These are phyloP conservation scores for Neckera pumila DNA, from an alignment of 225 moss, liverwort and hornwort genomes.

Conservation along the genomic window DNA sequence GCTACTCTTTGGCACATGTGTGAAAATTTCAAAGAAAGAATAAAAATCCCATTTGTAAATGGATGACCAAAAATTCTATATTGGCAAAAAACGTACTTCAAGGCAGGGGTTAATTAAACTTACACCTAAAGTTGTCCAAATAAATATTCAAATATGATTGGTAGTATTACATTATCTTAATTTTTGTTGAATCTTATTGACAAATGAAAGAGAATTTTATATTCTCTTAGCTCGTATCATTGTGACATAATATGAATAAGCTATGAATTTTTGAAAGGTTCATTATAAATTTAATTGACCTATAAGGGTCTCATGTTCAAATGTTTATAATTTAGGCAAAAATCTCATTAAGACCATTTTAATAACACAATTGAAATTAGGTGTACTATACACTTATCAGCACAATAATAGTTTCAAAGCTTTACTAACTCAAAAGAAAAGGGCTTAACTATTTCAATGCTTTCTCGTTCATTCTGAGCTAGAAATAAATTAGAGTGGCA, in stretches of 20 bases:
- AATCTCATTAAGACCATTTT: not conserved
- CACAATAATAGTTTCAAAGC: not conserved
- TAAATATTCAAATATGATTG: not conserved
- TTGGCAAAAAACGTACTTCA: too few relatives aligned
- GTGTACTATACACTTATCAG: not conserved
- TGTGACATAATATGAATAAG: not conserved
- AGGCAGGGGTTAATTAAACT: too few relatives aligned
- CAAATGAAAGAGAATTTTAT: not conserved
- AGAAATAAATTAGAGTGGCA: too few relatives aligned
- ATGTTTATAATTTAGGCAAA: not conserved
- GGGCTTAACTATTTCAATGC: not conserved
- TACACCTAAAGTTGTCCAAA: too few relatives aligned
- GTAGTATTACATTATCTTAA: not conserved
- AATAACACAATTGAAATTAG: not conserved
- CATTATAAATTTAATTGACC: not conserved
- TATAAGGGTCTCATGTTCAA: not conserved
- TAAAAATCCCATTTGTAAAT: too few relatives aligned
- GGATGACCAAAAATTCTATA: too few relatives aligned
- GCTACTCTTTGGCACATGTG: too few relatives aligned
- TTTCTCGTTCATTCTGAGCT: too few relatives aligned
- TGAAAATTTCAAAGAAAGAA: too few relatives aligned
- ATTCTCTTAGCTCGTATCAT: not conserved
- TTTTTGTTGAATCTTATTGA: not conserved
- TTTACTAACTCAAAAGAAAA: not conserved
- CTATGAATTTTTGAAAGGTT: not conserved